phyloP scores from a whole-genome alignment of 2,329 filamentous ascomycete species.

The Podosphaera fusca region DNA sequence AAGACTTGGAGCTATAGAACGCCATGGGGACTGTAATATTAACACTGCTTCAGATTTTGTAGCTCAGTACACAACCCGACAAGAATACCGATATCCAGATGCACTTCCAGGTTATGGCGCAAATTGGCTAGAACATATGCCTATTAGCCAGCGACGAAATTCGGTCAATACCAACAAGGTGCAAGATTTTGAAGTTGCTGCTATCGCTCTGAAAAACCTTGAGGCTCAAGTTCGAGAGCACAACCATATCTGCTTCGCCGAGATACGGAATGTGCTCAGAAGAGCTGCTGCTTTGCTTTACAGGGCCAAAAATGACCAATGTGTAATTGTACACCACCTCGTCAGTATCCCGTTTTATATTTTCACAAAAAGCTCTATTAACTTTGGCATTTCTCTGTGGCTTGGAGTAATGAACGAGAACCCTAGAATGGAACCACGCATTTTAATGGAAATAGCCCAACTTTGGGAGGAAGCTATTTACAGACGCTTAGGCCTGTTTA shows the following conservation, averaged over 20 bases:
- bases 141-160: constrained; percentile 24
- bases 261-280: constrained; percentile 61
- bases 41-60: constrained; percentile 92
- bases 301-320: constrained; percentile 49
- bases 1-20: constrained; percentile 59
- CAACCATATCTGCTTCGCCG: constrained; percentile 44
- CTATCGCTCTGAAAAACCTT: constrained; percentile 46
- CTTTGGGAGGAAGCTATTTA: constrained; percentile 77
- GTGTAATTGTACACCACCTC: constrained; percentile 61
- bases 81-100: constrained; percentile 82
- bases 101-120: constrained; percentile 43
- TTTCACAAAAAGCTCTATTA: constrained; percentile 88
- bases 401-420: constrained; percentile 94
- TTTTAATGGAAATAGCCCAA: constrained; percentile 68
- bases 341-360: constrained; percentile 82
- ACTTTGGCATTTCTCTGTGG: constrained; percentile 88
- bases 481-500: constrained; percentile 61
- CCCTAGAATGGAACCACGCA: constrained; percentile 61
- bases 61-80: constrained; percentile 87
- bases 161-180: constrained; percentile 22
- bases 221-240: constrained; percentile 46
- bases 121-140: constrained; percentile 39
- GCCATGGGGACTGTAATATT: constrained; percentile 47
- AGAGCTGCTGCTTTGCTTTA: constrained; percentile 74
- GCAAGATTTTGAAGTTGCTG: constrained; percentile 32